Evolutionary conservation across 2,329 filamentous ascomycete species (phyloP), one percentile per base, ranked within the genome.

Genomic region (Colletotrichum liaoningense): DNA sequence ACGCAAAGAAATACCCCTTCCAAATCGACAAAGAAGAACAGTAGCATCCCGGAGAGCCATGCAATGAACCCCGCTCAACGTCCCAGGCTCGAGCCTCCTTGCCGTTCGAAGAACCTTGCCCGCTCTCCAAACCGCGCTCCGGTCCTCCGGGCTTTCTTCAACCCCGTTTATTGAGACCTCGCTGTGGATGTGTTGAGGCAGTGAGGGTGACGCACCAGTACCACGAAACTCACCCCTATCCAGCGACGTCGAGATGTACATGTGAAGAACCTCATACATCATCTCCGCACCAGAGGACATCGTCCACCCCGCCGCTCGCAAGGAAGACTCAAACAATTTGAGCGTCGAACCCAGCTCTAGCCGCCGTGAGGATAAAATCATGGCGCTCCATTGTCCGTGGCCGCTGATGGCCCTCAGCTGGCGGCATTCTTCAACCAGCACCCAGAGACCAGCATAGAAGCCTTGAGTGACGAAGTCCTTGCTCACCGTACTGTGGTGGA

Each of bases 351-450:
- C 35, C 3, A 68, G 22, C 30, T 68, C 65, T 3, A 54, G 9
- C 14, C 65, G 56, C 24, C 65, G 26, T n/a, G 65, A 60, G 19
- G 56, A 26, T 19, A 63, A n/a, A 6, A 68, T 68, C 56, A 62
- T 62, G 28, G 16, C 11, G 46, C 65, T 68, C 65, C 65, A 68
- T n/a, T 46, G n/a, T 4, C 57, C 49, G 7, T 55, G 9, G 26
- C 30, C 42, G 24, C 42, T 28, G 57, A 68, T 26, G 8, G 46
- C 28, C 14, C 9, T 52, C n/a, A 68, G 65, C 46, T 63, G 65
- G 33, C 26, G 65, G 14, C 56, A 62, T 14, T 68, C 65, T 46
- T 24, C 35, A 4, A 49, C 22, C 2, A 68, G 65, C 14, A 19
- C 46, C 56, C 62, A 64, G 49, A 55, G n/a, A 6, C 46, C 62